Evolutionary conservation across 2,329 filamentous ascomycete species (phyloP).

Genomic region (Trichoderma pleuroti): DNA sequence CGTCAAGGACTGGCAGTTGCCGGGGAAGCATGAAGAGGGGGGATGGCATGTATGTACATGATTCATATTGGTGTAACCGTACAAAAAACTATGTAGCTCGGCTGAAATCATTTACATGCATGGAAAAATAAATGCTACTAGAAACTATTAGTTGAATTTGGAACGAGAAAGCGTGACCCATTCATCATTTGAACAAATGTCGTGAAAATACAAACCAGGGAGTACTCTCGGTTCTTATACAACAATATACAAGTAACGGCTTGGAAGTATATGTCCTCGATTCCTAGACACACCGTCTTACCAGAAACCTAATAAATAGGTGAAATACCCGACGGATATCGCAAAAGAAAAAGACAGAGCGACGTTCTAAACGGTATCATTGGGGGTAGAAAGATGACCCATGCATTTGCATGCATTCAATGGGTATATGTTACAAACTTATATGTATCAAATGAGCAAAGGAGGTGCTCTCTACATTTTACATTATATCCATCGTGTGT

Average conservation of each 20-base stretch:
- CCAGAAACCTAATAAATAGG: background rate
- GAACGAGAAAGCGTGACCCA: background rate
- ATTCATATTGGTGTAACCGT: background rate
- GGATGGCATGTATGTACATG: background rate
- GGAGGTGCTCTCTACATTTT: background rate
- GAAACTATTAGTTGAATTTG: background rate
- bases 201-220: background rate
- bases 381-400: background rate
- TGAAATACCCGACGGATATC: background rate
- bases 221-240: background rate
- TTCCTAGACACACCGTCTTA: background rate
- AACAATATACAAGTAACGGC: background rate
- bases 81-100: background rate
- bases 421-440: background rate
- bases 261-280: background rate
- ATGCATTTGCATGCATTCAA: background rate
- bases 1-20: conserved; percentile 7
- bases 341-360: background rate
- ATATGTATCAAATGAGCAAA: background rate
- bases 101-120: background rate
- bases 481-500: background rate
- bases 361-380: background rate
- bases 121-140: background rate
- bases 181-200: background rate
- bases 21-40: conserved; percentile 1